Conservation (phyloP, 2,329 filamentous ascomycete genomes). For the Cordyceps militaris region DNA sequence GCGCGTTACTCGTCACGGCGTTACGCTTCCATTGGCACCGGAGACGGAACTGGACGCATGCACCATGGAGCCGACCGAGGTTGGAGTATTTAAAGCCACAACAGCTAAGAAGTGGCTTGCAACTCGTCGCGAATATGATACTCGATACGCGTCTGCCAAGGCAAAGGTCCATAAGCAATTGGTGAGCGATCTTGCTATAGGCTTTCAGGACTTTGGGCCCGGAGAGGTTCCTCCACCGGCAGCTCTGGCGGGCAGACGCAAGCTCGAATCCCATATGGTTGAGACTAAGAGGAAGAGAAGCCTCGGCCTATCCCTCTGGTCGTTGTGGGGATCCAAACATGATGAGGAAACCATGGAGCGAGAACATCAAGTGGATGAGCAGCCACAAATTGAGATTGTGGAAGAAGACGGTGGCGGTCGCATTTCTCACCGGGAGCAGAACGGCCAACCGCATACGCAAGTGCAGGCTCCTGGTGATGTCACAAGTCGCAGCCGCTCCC, state of each 20-base stretch:
- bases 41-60: conserved; percentile 59
- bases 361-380: conserved; percentile 44
- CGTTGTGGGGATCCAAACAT: conserved; percentile 80
- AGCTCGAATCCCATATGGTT: conserved; percentile 31
- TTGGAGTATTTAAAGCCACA: conserved; percentile 73
- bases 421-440: conserved; percentile 16
- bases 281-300: conserved; percentile 57
- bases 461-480: conserved; percentile 17
- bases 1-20: conserved; percentile 70
- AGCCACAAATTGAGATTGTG: conserved; percentile 25
- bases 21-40: conserved; percentile 59
- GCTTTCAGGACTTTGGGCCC: conserved; percentile 61
- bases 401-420: conserved; percentile 33
- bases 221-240: conserved; percentile 78
- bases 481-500: conserved; percentile 34
- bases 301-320: conserved; percentile 76
- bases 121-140: conserved; percentile 66
- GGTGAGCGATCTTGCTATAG: conserved; percentile 62
- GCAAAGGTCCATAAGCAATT: conserved; percentile 66
- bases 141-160: conserved; percentile 61
- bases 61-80: conserved; percentile 52
- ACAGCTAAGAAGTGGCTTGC: conserved; percentile 79
- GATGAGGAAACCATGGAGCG: conserved; percentile 66
- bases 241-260: conserved; percentile 67
- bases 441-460: conserved; percentile 32